Conservation (phyloP, 1,139 yeast genomes). For the Kodamaea sp. region DNA sequence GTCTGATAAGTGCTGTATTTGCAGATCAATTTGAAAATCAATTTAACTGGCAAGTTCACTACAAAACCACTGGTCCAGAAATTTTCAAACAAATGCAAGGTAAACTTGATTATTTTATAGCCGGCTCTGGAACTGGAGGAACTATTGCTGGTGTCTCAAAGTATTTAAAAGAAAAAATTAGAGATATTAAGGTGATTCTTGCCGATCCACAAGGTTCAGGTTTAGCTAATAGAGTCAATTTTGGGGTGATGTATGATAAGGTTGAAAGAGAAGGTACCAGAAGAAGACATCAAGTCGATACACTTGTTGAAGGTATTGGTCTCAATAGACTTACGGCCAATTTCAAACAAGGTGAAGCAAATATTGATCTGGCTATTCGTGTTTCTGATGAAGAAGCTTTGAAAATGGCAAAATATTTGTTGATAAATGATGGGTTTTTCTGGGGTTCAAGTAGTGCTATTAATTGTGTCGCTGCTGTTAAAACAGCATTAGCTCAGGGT, state of each 20-base stretch:
- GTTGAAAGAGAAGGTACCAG: constrained; percentile 92
- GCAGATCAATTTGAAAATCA: constrained; percentile 97
- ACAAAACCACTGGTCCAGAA: constrained; percentile 84
- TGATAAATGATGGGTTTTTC: constrained; percentile 82
- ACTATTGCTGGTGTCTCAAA: constrained; percentile 87
- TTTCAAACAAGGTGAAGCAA: constrained; percentile 64
- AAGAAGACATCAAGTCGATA: constrained; percentile 94
- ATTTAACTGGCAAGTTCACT: constrained; percentile 84
- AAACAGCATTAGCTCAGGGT: constrained; percentile 52
- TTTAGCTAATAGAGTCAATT: constrained; percentile 74
- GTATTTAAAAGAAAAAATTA: constrained; percentile 54
- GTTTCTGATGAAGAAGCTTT: constrained; percentile 79
- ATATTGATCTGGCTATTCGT: constrained; percentile 73
- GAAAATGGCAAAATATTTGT: constrained; percentile 80
- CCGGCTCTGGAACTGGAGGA: constrained; percentile 74
- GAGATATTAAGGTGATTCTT: constrained; percentile 40
- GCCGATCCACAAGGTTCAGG: constrained; percentile 99
- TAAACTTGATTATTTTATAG: constrained; percentile 67
- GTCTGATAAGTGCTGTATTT: constrained; percentile 58
- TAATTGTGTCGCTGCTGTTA: constrained; percentile 85
- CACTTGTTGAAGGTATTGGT: constrained; percentile 92
- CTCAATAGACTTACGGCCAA: constrained; percentile 81
- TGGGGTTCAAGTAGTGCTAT: constrained; percentile 91
- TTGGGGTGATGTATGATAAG: constrained; percentile 88
- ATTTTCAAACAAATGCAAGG: constrained; percentile 68